Evolutionary conservation across 108 stramenopile species (phyloP), one percentile per base, ranked within the genome.

Genomic region (Pseudonitzschia delicatissima): DNA sequence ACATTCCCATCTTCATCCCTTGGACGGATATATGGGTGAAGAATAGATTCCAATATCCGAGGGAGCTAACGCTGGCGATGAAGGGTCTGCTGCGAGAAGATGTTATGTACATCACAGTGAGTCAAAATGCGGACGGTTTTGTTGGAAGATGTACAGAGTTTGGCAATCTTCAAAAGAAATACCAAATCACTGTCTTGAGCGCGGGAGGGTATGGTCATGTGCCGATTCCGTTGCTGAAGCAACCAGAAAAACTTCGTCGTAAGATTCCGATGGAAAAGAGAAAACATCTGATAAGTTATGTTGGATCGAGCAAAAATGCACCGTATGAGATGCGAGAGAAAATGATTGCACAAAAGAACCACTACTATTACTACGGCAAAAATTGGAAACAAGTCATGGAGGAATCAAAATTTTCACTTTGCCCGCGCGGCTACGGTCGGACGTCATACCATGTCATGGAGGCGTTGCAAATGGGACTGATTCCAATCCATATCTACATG

Each of bases 101-200:
- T 39, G 59, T 61, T 5, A 39, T 42, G 59, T 61, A 61, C 11
- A 61, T 61, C 11, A 42, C 40, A 26, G 59, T 61, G 9, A 42
- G 23, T 39, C 59, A 61, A 42, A 61, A 61, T 61, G 59, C n/a
- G n/a, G 59, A 61, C 12, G 59, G 59, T 25, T 61, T 61, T 20
- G 39, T 61, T 21, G 36, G 39, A 6, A 32, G 59, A 26, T 20
- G 6, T 37, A 9, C 59, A 23, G 40, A 37, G 13, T 61, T 61
- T 25, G 5, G 18, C 20, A 20, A 42, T 34, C 15, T 61, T 5
- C 59, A 39, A 20, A 61, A 37, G 8, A 53, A 0, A 28, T 53
- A 53, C 15, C 52, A 53, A 27, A 42, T 61, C 5, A 39, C 40
- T 23, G 59, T 61, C 6, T 42, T 61, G 35, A 42, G 39, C 23